Percentiles rank a stretch among this genome's conserved stretches.
Evolutionary conservation across 306 rosid genomes (phyloP).

Genomic region (Adenanthera pavonina): DNA sequence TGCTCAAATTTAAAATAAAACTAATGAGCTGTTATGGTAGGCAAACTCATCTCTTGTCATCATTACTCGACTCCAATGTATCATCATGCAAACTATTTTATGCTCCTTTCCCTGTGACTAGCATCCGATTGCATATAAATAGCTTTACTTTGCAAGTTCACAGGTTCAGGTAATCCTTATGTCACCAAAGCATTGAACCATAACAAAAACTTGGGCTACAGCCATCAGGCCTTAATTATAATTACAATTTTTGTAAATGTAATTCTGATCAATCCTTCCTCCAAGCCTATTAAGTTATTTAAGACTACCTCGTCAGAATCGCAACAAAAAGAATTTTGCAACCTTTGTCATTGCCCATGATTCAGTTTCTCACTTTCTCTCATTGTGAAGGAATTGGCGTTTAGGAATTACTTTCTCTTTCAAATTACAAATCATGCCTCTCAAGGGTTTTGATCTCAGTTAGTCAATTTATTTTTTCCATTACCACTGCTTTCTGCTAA

Average conservation of each 20-base stretch:
- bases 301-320: background rate
- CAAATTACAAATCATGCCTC: background rate
- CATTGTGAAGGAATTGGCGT: background rate
- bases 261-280: slow-evolving; percentile 5
- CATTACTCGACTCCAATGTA: background rate
- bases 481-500: background rate
- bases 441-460: background rate
- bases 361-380: background rate
- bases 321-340: background rate
- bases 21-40: background rate
- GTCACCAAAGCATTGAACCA: background rate
- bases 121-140: background rate
- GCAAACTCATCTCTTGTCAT: background rate
- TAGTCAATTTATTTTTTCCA: background rate
- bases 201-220: background rate
- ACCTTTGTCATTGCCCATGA: background rate
- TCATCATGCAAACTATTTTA: background rate
- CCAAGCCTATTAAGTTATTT: background rate
- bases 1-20: background rate
- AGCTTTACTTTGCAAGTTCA: background rate
- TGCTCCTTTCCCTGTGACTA: background rate
- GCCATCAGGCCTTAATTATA: background rate
- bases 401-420: background rate
- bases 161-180: background rate
- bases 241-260: background rate